Base-by-base conservation (phyloP, 2,329 filamentous ascomycete genomes). In the Fusarium secorum region DNA sequence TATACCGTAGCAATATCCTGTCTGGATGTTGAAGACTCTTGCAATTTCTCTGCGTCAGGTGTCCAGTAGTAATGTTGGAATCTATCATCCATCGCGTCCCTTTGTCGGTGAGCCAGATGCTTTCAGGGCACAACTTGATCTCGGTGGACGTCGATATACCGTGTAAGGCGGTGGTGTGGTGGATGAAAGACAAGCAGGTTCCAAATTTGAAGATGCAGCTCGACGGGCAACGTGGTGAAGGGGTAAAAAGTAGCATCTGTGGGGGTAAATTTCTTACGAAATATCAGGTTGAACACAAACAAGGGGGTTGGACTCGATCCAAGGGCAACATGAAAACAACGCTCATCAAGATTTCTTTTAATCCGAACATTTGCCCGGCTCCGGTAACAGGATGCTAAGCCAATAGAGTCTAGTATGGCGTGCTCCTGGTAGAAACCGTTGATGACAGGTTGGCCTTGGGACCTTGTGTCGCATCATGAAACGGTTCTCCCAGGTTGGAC, bases 21-120 rank as follows among this genome's bases (percentile, higher is more conserved):
- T 11, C 10, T 3, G 4, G 33, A 15, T 6, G 6, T 14, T 45
- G 18, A 3, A 18, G 4, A 18, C 20, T 36, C 32, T 51, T 28
- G 13, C 5, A 28, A 14, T 11, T 15, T 3, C 24, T 28, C 13
- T 14, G 5, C 24, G 24, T 20, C 11, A 10, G 11, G 3, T 14
- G n/a, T n/a, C n/a, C n/a, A n/a, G n/a, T n/a, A n/a, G n/a, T n/a
- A n/a, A n/a, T n/a, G n/a, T n/a, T n/a, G n/a, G n/a, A n/a, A n/a
- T n/a, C n/a, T n/a, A n/a, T n/a, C n/a, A n/a, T n/a, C 60, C 60
- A 64, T 26, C 13, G 42, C 4, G 52, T 36, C 15, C 20, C 20
- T 11, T 64, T 59, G 24, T 59, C 60, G 35, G 59, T 39, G 22
- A 66, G 32, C 60, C 60, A 64, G n/a, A 66, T 32, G 2, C 28